Evolutionary conservation across 1,139 yeast genomes (phyloP).

Genomic region (Saccharomycopsis phalli): DNA sequence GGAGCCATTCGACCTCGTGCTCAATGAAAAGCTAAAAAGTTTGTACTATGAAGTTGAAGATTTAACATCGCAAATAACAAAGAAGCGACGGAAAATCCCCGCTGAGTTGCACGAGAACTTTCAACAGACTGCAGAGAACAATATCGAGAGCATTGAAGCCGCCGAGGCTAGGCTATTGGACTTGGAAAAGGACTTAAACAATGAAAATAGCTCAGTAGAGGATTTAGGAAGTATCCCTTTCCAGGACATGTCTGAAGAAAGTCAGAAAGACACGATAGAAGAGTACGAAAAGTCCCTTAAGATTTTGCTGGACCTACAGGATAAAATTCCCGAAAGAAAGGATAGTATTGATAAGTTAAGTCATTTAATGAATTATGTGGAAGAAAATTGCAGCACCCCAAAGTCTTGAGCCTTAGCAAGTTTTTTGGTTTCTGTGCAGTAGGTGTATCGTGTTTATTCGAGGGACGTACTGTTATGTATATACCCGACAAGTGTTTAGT

Average conservation of each 20-base stretch:
- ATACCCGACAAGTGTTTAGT: no score
- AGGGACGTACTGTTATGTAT: no score
- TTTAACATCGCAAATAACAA: constrained; percentile 45
- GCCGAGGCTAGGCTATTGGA: constrained; percentile 16
- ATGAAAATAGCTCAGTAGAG: no score
- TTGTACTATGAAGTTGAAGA: constrained; percentile 48
- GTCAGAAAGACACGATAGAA: constrained; percentile 11
- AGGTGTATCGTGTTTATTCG: no score
- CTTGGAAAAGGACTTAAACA: constrained; percentile 19
- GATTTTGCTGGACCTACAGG: constrained; percentile 20
- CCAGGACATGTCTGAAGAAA: constrained; percentile 12
- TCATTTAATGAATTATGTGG: constrained; percentile 11
- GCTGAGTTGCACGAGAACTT: constrained; percentile 25
- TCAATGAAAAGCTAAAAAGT: constrained; percentile 46
- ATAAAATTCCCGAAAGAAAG: constrained; percentile 7
- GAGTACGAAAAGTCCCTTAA: constrained; percentile 22
- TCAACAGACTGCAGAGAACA: constrained; percentile 22
- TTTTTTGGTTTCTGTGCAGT: no score
- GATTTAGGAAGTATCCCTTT: no score
- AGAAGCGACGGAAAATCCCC: constrained; percentile 47
- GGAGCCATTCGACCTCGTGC: constrained; percentile 55
- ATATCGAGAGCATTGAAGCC: constrained; percentile 23
- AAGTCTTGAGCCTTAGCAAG: no score
- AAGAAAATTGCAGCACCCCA: no score
- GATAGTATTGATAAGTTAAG: constrained; percentile 7